A percentile compares a stretch with the other conserved stretches of the same genome.
Evolutionary conservation across 73 alveolate genomes (phyloP).

Genomic region (Tetrahymena thermophila): DNA sequence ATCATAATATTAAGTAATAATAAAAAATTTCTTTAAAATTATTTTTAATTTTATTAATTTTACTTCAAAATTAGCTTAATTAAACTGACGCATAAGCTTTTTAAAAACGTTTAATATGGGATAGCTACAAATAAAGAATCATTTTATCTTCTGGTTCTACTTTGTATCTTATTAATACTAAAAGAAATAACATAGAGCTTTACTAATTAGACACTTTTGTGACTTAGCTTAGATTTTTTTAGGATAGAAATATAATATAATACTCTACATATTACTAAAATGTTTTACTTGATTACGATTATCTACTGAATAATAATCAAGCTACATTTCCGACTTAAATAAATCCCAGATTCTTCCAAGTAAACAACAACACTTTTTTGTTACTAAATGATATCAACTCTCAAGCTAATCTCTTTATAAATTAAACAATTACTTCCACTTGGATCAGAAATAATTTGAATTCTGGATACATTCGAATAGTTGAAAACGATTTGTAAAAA

Average conservation of each 20-base stretch:
- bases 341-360: neutral
- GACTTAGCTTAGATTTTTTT: neutral
- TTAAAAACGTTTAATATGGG: neutral
- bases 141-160: neutral
- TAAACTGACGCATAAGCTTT: neutral
- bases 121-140: neutral
- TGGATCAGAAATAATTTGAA: neutral
- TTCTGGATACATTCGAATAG: neutral
- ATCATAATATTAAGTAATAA: neutral
- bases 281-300: neutral
- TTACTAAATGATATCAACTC: neutral
- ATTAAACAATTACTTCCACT: neutral
- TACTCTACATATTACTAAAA: neutral
- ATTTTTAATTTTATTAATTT: too few species aligned
- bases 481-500: neutral
- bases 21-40: too few species aligned
- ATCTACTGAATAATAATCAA: neutral
- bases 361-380: neutral
- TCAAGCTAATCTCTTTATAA: neutral
- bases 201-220: neutral
- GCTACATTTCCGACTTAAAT: neutral
- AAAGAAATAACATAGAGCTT: neutral
- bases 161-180: neutral
- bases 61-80: neutral
- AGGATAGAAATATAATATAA: neutral